phyloP scores from a whole-genome alignment of 2,329 filamentous ascomycete genomes.

The Aspergillus sp. region DNA sequence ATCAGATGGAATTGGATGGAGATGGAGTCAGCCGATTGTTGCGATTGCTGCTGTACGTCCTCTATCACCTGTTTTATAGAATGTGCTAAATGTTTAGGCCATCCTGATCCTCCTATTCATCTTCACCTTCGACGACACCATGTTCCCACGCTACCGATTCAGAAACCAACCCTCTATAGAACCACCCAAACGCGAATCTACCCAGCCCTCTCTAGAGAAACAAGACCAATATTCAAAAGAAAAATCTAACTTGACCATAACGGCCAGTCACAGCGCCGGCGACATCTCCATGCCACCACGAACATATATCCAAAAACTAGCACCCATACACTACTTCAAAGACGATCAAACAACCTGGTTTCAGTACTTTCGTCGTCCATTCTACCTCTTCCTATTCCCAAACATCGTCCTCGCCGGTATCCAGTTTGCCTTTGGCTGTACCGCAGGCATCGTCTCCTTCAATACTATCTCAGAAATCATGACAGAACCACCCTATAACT shows the following conservation, averaged over 20 bases:
- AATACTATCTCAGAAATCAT: constrained; percentile 32
- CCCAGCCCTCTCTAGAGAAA: neutral
- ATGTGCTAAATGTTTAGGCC: constrained; percentile 8
- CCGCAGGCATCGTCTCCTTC: constrained; percentile 35
- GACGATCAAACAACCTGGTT: constrained; percentile 33
- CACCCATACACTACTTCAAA: constrained; percentile 18
- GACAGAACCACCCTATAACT: constrained; percentile 32
- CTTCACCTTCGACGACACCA: constrained; percentile 32
- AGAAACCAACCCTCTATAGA: neutral
- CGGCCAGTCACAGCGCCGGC: constrained; percentile 10
- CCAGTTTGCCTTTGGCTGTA: constrained; percentile 38
- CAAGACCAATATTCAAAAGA: constrained; percentile 3
- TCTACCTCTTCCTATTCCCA: constrained; percentile 34
- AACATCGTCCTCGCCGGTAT: constrained; percentile 35
- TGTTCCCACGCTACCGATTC: constrained; percentile 30
- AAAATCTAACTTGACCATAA: constrained; percentile 4
- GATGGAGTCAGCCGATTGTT: constrained; percentile 28
- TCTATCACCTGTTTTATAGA: neutral
- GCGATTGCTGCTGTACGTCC: constrained; percentile 23
- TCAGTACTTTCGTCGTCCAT: constrained; percentile 37
- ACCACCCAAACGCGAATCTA: neutral
- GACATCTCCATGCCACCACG: constrained; percentile 14
- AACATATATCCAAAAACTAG: constrained; percentile 16
- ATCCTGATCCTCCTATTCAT: constrained; percentile 20
- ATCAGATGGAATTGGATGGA: constrained; percentile 29